phyloP scores from a whole-genome alignment of 2,329 filamentous ascomycete genomes.

The Arthroderma uncinatum region DNA sequence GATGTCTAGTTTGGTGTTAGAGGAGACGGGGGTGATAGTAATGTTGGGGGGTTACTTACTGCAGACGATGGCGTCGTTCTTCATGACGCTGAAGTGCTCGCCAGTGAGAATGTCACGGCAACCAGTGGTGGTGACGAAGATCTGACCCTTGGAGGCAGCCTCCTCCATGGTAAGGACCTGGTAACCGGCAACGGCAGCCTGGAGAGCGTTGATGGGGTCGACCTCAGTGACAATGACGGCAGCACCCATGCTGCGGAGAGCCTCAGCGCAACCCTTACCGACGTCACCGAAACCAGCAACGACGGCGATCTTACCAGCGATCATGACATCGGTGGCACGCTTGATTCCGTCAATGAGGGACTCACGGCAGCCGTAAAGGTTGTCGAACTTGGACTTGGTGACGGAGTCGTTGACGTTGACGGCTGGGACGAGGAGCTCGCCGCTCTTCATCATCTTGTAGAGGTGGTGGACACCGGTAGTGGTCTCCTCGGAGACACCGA shows the following conservation, averaged over 20 bases:
- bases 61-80: slow-evolving; percentile 97
- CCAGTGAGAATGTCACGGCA: slow-evolving; percentile 96
- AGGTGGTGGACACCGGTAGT: slow-evolving; percentile 99
- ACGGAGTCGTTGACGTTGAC: slow-evolving; percentile 99
- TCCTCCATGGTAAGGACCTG: slow-evolving; percentile 98
- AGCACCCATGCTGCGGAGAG: slow-evolving; percentile 93
- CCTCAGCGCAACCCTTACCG: slow-evolving; percentile 95
- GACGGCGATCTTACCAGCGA: slow-evolving; percentile 96
- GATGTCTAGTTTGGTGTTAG: slow-evolving; percentile 54
- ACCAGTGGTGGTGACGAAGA: slow-evolving; percentile 98
- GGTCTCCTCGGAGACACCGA: slow-evolving; percentile 97
- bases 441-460: slow-evolving; percentile 93
- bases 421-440: slow-evolving; percentile 78
- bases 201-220: slow-evolving; percentile 98
- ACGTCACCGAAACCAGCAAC: slow-evolving; percentile 98
- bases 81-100: slow-evolving; percentile 88
- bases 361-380: slow-evolving; percentile 98
- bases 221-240: slow-evolving; percentile 94
- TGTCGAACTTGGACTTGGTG: slow-evolving; percentile 99
- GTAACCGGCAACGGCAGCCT: slow-evolving; percentile 94
- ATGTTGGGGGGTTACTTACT: slow-evolving; percentile 44
- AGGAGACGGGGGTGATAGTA: not conserved
- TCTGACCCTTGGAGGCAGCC: slow-evolving; percentile 77
- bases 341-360: slow-evolving; percentile 99
- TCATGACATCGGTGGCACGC: slow-evolving; percentile 99